Percentiles rank a stretch among this genome's conserved stretches.
Evolutionary conservation across 2,329 filamentous ascomycete genomes (phyloP).

Genomic region (Hymenoscyphus fructigenus): DNA sequence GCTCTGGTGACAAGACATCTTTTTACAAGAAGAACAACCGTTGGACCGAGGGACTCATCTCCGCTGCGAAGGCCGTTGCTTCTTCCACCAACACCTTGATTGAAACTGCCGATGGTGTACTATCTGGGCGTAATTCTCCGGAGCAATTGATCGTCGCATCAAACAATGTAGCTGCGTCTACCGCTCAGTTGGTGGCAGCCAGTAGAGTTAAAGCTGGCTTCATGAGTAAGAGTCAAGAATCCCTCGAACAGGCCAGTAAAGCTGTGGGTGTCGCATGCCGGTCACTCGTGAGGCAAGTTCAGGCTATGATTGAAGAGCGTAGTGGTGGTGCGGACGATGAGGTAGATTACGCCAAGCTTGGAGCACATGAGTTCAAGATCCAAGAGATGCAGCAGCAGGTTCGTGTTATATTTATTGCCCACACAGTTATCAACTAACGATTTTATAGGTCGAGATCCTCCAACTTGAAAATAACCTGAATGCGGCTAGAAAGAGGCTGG

Average conservation of each 20-base stretch:
- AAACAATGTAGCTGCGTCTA: constrained; percentile 94
- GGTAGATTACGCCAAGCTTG: constrained; percentile 85
- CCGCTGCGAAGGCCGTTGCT: constrained; percentile 93
- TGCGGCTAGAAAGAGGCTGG: constrained; percentile 76
- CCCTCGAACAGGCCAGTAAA: constrained; percentile 86
- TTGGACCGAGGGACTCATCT: constrained; percentile 97
- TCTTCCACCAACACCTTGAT: constrained; percentile 93
- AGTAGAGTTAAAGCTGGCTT: constrained; percentile 96
- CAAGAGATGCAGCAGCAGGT: constrained; percentile 99
- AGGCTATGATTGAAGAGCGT: constrained; percentile 87
- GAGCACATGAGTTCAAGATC: constrained; percentile 96
- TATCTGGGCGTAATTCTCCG: constrained; percentile 86
- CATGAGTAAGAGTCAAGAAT: constrained; percentile 96
- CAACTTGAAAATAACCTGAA: constrained; percentile 87
- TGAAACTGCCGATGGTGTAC: constrained; percentile 94
- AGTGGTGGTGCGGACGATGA: constrained; percentile 78
- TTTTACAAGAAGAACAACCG: constrained; percentile 99
- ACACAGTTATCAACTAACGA: constrained; percentile 19
- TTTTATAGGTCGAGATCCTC: constrained; percentile 83
- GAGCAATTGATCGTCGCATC: constrained; percentile 98
- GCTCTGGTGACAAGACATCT: constrained; percentile 80
- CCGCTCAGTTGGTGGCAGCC: constrained; percentile 92
- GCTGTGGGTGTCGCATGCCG: constrained; percentile 88
- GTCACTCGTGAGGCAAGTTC: constrained; percentile 85
- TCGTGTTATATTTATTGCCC: constrained; percentile 39